phyloP scores from a whole-genome alignment of 441 rosid genomes.

The Croton laevigatus region DNA sequence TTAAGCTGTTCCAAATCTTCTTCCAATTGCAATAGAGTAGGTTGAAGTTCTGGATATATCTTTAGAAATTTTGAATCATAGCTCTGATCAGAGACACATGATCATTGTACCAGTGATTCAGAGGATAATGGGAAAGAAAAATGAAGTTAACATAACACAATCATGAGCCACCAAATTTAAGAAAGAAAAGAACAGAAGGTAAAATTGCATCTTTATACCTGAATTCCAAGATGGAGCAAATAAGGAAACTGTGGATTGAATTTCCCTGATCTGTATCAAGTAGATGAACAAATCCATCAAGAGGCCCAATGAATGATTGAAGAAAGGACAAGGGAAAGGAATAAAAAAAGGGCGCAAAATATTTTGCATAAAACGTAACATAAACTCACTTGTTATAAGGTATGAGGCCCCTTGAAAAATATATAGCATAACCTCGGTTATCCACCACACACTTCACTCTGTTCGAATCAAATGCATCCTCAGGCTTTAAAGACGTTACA shows the following conservation, averaged over 20 bases:
- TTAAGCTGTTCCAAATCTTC: constrained; percentile 97
- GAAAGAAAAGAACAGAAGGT: neutral
- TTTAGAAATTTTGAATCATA: constrained; percentile 81
- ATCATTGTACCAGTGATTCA: neutral
- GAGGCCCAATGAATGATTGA: neutral
- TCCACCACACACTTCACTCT: constrained; percentile 88
- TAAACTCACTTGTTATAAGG: constrained; percentile 78
- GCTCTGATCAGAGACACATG: constrained; percentile 45
- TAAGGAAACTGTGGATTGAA: constrained; percentile 76
- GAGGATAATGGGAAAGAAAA: constrained; percentile 1
- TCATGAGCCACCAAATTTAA: neutral
- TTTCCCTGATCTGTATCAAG: constrained; percentile 55
- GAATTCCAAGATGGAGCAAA: constrained; percentile 94
- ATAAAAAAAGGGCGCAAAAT: neutral
- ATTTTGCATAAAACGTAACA: neutral
- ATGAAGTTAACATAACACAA: neutral
- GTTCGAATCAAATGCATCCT: constrained; percentile 86
- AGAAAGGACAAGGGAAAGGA: neutral
- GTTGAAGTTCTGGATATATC: constrained; percentile 74
- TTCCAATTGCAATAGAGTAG: constrained; percentile 84
- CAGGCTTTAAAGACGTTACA: constrained; percentile 76
- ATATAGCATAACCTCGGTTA: constrained; percentile 78
- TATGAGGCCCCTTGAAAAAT: constrained; percentile 87
- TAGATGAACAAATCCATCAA: constrained; percentile 8
- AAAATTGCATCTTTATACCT: constrained; percentile 40